Base-by-base conservation (phyloP, 2,329 filamentous ascomycete genomes). In the Penicillium sp. region DNA sequence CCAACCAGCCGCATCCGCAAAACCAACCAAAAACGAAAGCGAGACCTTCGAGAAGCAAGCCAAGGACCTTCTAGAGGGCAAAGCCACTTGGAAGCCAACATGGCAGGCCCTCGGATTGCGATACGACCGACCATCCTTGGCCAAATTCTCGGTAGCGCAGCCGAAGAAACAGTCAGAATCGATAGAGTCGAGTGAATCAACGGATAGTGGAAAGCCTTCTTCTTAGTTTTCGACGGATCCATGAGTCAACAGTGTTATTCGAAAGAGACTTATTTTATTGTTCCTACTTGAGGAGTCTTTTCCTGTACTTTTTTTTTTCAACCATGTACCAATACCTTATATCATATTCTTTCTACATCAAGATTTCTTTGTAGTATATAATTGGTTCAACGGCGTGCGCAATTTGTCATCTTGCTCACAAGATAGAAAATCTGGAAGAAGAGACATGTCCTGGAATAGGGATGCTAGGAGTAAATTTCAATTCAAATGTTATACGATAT, bases 51-150 rank as follows among this genome's bases (percentile, higher is more conserved):
- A 78, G 59, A 72, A 80, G 68, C 82, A 88, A 73, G 89, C 88
- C 18, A 78, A 82, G 74, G 77, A 79, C 64, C 67, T 91, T 64
- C 70, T 89, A 61, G 73, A 77, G 50, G 84, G 85, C 20, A 79
- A 83, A 70, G 76, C 81, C 64, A 77, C 77, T 61, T 91, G 89
- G 88, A 77, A 70, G 58, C 76, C 77, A 33, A 77, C 76, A 18
- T 79, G 77, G 76, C 68, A 76, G 66, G 68, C 68, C 20, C 55
- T 79, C 57, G 74, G 74, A 16, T 56, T 75, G 55, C 71, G 69
- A 58, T 72, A 71, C 60, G 66, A 71, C 55, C 65, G 69, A 28
- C 59, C 68, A 56, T 52, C 62, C 33, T 42, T 58, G 24, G 47
- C 40, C 3, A 52, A 50, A 24, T 50, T 58, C 23, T 21, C 50